Conservation (phyloP, 2,329 filamentous ascomycete species). For the Talaromyces sp. region DNA sequence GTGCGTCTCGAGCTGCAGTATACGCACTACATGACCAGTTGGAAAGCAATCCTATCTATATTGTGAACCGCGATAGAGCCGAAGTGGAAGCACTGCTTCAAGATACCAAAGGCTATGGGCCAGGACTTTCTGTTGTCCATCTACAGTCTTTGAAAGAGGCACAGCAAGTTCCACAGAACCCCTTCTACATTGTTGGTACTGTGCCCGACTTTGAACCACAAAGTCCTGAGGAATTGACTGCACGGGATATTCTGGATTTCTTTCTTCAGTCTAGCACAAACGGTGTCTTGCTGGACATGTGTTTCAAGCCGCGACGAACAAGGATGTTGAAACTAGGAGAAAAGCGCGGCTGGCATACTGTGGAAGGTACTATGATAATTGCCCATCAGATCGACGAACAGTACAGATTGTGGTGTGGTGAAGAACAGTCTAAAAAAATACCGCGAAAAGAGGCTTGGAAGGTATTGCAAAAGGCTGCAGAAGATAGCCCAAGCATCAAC, state of each 20-base stretch:
- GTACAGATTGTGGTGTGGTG: slow-evolving; percentile 33
- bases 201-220: slow-evolving; percentile 34
- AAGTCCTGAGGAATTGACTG: slow-evolving; percentile 22
- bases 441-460: slow-evolving; percentile 26
- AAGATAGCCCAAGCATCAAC: slow-evolving; percentile 30
- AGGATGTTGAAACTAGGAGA: slow-evolving; percentile 30
- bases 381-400: slow-evolving; percentile 38
- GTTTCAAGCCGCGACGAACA: slow-evolving; percentile 37
- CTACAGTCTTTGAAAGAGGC: slow-evolving; percentile 22
- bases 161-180: slow-evolving; percentile 13
- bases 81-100: slow-evolving; percentile 23
- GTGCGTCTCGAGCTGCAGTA: slow-evolving; percentile 37
- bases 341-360: slow-evolving; percentile 27
- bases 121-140: slow-evolving; percentile 20
- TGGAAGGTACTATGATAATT: slow-evolving; percentile 39
- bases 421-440: slow-evolving; percentile 19
- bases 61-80: slow-evolving; percentile 29
- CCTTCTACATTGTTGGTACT: slow-evolving; percentile 34
- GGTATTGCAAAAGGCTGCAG: slow-evolving; percentile 25
- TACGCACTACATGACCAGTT: slow-evolving; percentile 27
- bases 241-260: slow-evolving; percentile 19
- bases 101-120: slow-evolving; percentile 15
- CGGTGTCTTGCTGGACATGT: slow-evolving; percentile 38
- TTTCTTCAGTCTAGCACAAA: slow-evolving; percentile 21
- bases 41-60: slow-evolving; percentile 26